phyloP scores from a whole-genome alignment of 2,329 filamentous ascomycete species.

The Venturia aucupariae region DNA sequence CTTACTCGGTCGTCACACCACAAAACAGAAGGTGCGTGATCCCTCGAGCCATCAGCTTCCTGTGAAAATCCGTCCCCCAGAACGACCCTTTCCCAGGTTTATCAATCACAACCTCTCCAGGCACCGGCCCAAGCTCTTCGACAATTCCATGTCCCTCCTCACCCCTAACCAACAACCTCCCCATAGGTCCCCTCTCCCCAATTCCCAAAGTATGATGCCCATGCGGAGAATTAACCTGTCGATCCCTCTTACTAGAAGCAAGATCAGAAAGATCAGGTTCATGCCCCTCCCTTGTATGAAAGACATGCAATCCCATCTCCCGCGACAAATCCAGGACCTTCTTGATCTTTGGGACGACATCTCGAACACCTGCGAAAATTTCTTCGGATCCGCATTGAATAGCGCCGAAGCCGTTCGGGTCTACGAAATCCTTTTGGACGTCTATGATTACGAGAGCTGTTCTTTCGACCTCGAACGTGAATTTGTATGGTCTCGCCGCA shows the following conservation, averaged over 20 bases:
- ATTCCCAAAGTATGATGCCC: slow-evolving; percentile 17
- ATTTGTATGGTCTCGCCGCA: neutral
- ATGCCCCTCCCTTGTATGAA: slow-evolving; percentile 10
- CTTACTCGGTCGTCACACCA: slow-evolving; percentile 1
- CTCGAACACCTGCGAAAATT: neutral
- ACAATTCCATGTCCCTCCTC: slow-evolving; percentile 8
- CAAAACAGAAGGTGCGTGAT: neutral
- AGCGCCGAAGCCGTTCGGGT: neutral
- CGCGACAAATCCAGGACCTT: neutral
- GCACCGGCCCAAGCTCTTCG: slow-evolving; percentile 10
- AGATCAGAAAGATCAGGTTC: slow-evolving; percentile 4
- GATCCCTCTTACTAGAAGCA: neutral
- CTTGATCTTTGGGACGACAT: neutral
- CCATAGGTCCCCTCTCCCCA: slow-evolving; percentile 6
- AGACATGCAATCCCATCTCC: neutral
- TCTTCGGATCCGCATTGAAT: neutral
- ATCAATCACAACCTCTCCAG: neutral
- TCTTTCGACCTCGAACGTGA: neutral
- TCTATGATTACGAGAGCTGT: neutral
- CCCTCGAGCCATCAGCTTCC: neutral
- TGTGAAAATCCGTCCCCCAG: neutral
- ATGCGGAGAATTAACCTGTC: neutral
- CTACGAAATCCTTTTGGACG: neutral
- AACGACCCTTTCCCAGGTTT: neutral
- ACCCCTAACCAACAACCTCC: neutral